Percentiles rank a stretch among this genome's conserved stretches.
Conservation (phyloP, 176 grass and related monocot species). For the Cenchrus fungigraminus region DNA sequence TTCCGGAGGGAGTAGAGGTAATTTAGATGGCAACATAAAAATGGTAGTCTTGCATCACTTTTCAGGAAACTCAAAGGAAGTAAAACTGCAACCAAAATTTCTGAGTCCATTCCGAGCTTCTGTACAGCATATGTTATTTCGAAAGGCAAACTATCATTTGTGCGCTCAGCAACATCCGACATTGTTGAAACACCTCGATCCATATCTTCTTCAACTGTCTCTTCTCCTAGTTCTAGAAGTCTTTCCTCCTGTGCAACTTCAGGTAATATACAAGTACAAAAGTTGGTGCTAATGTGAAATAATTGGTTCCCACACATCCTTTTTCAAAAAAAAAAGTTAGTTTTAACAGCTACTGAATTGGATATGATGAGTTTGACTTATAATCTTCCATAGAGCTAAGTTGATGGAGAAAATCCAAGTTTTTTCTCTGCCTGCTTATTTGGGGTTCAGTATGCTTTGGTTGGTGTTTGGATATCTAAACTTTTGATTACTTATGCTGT, state of each 20-base stretch:
- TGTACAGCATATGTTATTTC: constrained; percentile 78
- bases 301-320: neutral
- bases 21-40: neutral
- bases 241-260: constrained; percentile 53
- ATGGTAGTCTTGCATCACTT: neutral
- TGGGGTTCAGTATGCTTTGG: neutral
- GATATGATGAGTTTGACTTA: neutral
- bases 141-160: constrained; percentile 80
- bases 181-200: constrained; percentile 22
- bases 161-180: constrained; percentile 60
- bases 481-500: neutral
- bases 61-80: constrained; percentile 71
- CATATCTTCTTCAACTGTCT: constrained; percentile 51
- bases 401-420: neutral
- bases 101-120: constrained; percentile 69
- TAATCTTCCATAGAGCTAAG: neutral
- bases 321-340: neutral
- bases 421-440: neutral
- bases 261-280: constrained; percentile 54
- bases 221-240: constrained; percentile 61
- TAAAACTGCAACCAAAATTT: constrained; percentile 75
- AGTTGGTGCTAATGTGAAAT: neutral
- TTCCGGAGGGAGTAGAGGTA: neutral
- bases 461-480: neutral
- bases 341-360: constrained; percentile 16